A percentile compares a stretch with the other conserved stretches of the same genome.
Conservation (phyloP, 108 stramenopile species). For the Bacterosira constricta region DNA sequence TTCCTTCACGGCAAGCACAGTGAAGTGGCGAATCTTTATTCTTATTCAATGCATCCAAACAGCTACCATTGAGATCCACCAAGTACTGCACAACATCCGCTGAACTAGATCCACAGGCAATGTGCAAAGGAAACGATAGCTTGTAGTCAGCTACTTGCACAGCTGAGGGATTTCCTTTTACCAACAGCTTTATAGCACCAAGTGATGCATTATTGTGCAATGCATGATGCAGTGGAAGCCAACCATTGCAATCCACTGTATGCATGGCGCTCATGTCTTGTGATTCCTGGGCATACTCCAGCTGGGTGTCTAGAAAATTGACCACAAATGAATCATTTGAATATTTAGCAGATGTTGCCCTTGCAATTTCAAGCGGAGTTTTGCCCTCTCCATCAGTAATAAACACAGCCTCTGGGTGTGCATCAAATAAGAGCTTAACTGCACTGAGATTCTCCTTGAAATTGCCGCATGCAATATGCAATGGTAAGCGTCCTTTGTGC, state of each 20-base stretch:
- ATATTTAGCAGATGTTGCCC: no score
- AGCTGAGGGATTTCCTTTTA: background rate
- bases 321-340: no score
- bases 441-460: no score
- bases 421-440: no score
- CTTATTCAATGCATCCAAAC: background rate
- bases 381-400: no score
- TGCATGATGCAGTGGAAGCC: slow-evolving; percentile 23
- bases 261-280: background rate
- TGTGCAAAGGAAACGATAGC: background rate
- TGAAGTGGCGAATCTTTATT: background rate
- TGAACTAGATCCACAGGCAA: slow-evolving; percentile 10
- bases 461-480: no score
- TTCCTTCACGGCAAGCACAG: slow-evolving; percentile 4
- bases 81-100: slow-evolving; percentile 1
- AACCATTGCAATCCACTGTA: background rate
- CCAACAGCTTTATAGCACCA: background rate
- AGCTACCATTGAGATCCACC: background rate
- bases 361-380: no score
- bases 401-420: no score
- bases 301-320: background rate
- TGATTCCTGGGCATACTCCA: background rate
- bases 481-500: no score
- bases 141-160: background rate
- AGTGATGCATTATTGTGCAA: background rate